A percentile compares a stretch with the other conserved stretches of the same genome.
Evolutionary conservation across 805 yeast species (phyloP).

Genomic region (Saccharomycopsis fibuligera): DNA sequence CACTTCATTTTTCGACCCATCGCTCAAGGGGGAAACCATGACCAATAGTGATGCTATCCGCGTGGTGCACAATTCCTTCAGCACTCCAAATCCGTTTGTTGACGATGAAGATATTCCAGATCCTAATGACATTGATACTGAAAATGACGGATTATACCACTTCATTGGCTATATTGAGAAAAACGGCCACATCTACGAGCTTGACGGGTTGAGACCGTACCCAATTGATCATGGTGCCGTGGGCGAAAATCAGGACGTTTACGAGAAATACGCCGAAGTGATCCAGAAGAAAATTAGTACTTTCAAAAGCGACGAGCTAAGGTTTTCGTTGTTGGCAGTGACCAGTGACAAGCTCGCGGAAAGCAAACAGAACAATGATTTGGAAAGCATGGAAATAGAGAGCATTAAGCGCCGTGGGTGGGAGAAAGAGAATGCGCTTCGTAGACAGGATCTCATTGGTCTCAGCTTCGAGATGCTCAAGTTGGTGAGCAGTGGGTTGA

Average conservation of each 20-base stretch:
- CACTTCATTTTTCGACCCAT: slow-evolving; percentile 47
- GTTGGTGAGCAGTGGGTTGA: slow-evolving; percentile 31
- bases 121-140: slow-evolving; percentile 27
- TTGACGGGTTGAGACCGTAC: slow-evolving; percentile 52
- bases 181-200: slow-evolving; percentile 45
- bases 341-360: slow-evolving; percentile 42
- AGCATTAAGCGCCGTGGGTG: slow-evolving; percentile 42
- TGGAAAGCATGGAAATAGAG: slow-evolving; percentile 34
- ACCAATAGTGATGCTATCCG: slow-evolving; percentile 53
- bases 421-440: slow-evolving; percentile 47
- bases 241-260: slow-evolving; percentile 35
- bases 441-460: slow-evolving; percentile 49
- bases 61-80: slow-evolving; percentile 53
- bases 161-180: slow-evolving; percentile 47
- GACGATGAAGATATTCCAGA: slow-evolving; percentile 32
- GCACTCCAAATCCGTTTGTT: slow-evolving; percentile 45
- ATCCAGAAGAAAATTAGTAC: slow-evolving; percentile 41
- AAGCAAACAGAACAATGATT: slow-evolving; percentile 35
- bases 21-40: slow-evolving; percentile 53
- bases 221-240: slow-evolving; percentile 51
- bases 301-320: slow-evolving; percentile 41
- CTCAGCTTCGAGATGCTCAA: slow-evolving; percentile 41
- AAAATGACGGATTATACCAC: slow-evolving; percentile 51
- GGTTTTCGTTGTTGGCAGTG: slow-evolving; percentile 51
- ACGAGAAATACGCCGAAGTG: slow-evolving; percentile 37